Percentiles rank a stretch among this genome's conserved stretches.
These are phyloP conservation scores for Candida fluviatilis DNA, from an alignment of 805 yeast genomes.

Conservation along the genomic window DNA sequence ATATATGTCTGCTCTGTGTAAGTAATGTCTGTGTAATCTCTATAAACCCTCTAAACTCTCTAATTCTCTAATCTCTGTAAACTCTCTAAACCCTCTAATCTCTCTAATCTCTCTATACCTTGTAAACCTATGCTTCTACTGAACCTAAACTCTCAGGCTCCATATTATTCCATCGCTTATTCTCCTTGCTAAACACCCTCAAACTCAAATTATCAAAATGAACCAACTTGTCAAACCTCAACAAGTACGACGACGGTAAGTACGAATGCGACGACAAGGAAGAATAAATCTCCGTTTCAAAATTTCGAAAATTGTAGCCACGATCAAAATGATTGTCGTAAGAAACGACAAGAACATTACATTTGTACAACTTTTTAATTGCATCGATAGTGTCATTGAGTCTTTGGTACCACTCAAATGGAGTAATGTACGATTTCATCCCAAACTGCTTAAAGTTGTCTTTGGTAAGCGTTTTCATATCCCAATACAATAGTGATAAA, in stretches of 20 bases:
- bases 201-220: constrained; percentile 7
- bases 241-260: constrained; percentile 10
- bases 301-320: constrained; percentile 22
- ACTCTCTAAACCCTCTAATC: too few species aligned
- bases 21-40: too few species aligned
- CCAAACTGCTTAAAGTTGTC: constrained; percentile 8
- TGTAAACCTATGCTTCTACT: too few species aligned
- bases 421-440: constrained; percentile 3
- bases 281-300: too few species aligned
- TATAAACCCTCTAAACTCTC: too few species aligned
- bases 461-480: constrained; percentile 13
- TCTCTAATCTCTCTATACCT: too few species aligned
- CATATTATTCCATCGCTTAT: constrained; percentile 5
- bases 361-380: constrained; percentile 16
- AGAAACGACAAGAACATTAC: constrained; percentile 26
- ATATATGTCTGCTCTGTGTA: too few species aligned
- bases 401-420: constrained; percentile 11
- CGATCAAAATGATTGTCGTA: constrained; percentile 24
- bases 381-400: constrained; percentile 10
- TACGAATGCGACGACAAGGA: constrained; percentile 4
- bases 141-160: neutral
- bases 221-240: constrained; percentile 9
- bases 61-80: too few species aligned
- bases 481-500: constrained; percentile 35
- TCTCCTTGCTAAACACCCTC: constrained; percentile 3